These are phyloP conservation scores for Auricularia sp. DNA, from an alignment of 768 basidiomycete species.

Conservation along the genomic window DNA sequence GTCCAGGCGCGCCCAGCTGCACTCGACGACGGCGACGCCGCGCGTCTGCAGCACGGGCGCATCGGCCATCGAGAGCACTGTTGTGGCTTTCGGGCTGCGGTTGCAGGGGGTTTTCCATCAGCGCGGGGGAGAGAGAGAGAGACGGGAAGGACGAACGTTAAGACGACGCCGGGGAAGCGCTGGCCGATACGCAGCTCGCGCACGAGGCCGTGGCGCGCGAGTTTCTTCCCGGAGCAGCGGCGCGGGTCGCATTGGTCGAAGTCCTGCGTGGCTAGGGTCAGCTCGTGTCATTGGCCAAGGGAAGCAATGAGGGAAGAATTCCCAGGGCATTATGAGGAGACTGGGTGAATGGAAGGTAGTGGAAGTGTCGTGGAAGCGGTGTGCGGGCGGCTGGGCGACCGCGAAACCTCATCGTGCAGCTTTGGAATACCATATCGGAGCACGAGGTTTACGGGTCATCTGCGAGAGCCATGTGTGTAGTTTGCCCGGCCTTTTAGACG, in stretches of 20 bases:
- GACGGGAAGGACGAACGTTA: conserved; percentile 58
- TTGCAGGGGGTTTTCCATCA: conserved; percentile 3
- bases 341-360: no score
- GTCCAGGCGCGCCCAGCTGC: conserved; percentile 92
- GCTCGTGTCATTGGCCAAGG: neutral
- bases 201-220: conserved; percentile 77
- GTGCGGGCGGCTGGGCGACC: no score
- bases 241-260: conserved; percentile 97
- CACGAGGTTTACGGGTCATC: no score
- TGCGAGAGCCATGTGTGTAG: no score
- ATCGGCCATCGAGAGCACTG: conserved; percentile 74
- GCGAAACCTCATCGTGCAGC: no score
- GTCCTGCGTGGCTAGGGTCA: conserved; percentile 46
- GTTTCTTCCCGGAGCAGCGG: conserved; percentile 80
- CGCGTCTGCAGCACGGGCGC: conserved; percentile 59
- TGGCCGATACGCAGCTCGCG: conserved; percentile 74
- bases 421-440: no score
- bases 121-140: neutral
- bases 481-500: no score
- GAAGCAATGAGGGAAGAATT: no score
- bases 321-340: no score
- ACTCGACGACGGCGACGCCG: conserved; percentile 96
- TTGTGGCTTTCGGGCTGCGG: conserved; percentile 70
- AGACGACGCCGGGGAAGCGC: conserved; percentile 82
- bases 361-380: no score